These are phyloP conservation scores for Pholiota conissans DNA, from an alignment of 768 basidiomycete species.

Conservation along the genomic window DNA sequence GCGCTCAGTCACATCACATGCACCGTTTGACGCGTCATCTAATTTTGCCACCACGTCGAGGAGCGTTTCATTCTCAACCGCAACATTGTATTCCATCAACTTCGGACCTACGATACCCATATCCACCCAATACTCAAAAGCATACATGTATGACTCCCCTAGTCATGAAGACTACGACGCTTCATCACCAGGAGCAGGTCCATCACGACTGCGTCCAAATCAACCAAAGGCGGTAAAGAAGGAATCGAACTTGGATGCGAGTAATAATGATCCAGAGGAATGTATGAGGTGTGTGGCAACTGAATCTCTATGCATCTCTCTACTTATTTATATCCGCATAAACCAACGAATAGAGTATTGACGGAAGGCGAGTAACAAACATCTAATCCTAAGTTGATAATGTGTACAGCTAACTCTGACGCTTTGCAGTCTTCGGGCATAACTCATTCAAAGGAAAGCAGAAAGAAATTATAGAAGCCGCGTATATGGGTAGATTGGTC, in stretches of 20 bases:
- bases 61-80: background rate
- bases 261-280: background rate
- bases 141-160: background rate
- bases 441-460: slow-evolving; percentile 74
- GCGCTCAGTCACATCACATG: slow-evolving; percentile 2
- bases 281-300: background rate
- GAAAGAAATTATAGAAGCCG: slow-evolving; percentile 71
- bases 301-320: no score
- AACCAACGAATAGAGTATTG: background rate
- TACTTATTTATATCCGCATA: no score
- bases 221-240: background rate
- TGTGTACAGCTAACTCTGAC: background rate
- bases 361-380: background rate
- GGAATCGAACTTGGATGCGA: background rate
- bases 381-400: background rate
- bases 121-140: no score
- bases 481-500: slow-evolving; percentile 64
- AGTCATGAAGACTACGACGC: background rate
- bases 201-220: background rate
- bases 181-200: background rate
- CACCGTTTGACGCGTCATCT: background rate
- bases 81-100: background rate
- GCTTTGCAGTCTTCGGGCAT: slow-evolving; percentile 66
- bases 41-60: background rate
- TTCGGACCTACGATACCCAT: background rate